Percentiles rank a stretch among this genome's conserved stretches.
Evolutionary conservation across 257 asterid genomes (phyloP).

Genomic region (Salvia splendens): DNA sequence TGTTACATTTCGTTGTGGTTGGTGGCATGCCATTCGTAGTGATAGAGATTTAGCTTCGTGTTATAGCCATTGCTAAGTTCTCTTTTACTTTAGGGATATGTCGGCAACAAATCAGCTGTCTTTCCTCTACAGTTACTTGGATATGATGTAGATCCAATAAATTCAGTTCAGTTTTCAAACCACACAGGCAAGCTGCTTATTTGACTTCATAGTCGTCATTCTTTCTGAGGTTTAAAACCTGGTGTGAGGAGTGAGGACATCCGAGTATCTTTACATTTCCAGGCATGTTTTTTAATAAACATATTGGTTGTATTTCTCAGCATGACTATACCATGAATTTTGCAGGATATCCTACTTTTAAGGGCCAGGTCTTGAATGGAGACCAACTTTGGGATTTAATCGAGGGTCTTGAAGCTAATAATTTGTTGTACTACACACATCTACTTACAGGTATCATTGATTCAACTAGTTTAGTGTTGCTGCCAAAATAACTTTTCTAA

Average conservation of each 20-base stretch:
- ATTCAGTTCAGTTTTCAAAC: slow-evolving; percentile 97
- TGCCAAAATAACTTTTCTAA: slow-evolving; percentile 2
- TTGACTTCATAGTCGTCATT: slow-evolving; percentile 33
- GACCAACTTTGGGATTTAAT: slow-evolving; percentile 93
- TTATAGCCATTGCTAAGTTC: slow-evolving; percentile 22
- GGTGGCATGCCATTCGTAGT: slow-evolving; percentile 11
- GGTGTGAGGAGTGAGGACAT: slow-evolving; percentile 53
- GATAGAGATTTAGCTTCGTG: slow-evolving; percentile 24
- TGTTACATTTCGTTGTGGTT: slow-evolving; percentile 2
- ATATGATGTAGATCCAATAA: slow-evolving; percentile 92
- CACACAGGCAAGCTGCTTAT: slow-evolving; percentile 96
- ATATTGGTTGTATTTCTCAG: slow-evolving; percentile 4
- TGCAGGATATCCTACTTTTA: slow-evolving; percentile 95
- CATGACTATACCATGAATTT: slow-evolving; percentile 30
- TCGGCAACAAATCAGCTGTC: slow-evolving; percentile 98
- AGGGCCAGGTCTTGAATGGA: slow-evolving; percentile 97
- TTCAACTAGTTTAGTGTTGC: slow-evolving; percentile 14
- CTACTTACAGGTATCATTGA: slow-evolving; percentile 74
- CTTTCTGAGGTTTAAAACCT: slow-evolving; percentile 45
- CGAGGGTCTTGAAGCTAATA: slow-evolving; percentile 92
- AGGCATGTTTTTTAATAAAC: slow-evolving; percentile 25
- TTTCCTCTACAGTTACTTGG: slow-evolving; percentile 96
- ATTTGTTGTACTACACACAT: slow-evolving; percentile 84
- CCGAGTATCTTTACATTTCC: slow-evolving; percentile 38
- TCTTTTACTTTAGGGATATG: slow-evolving; percentile 69